A percentile compares a stretch with the other conserved stretches of the same genome.
These are phyloP conservation scores for Thinopyrum elongatum DNA, from an alignment of 176 grass and related monocot species.

Conservation along the genomic window DNA sequence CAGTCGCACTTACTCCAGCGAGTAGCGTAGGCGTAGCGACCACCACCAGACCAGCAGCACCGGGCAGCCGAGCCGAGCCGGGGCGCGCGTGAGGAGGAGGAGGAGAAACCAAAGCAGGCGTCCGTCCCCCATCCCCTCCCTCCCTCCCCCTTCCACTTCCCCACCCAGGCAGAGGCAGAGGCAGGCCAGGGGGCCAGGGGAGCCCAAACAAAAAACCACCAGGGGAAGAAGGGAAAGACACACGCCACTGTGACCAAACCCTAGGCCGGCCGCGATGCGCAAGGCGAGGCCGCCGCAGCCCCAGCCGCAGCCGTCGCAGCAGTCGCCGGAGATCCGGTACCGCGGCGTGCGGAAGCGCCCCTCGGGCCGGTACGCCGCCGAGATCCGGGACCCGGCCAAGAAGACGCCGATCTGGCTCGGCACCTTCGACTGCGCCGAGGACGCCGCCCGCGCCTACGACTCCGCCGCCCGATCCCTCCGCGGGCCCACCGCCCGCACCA, in stretches of 20 bases:
- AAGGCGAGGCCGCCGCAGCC: constrained; percentile 31
- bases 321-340: constrained; percentile 65
- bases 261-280: constrained; percentile 35
- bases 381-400: constrained; percentile 84
- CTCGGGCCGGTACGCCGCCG: constrained; percentile 75
- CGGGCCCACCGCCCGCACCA: constrained; percentile 61
- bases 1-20: too few relatives aligned
- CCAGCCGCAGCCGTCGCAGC: constrained; percentile 3
- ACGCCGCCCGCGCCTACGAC: constrained; percentile 84
- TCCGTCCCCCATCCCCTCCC: neutral
- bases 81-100: too few relatives aligned
- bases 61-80: too few relatives aligned
- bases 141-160: too few relatives aligned
- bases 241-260: neutral
- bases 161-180: too few relatives aligned
- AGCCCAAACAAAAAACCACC: neutral
- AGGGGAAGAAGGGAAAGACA: neutral
- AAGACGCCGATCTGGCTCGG: constrained; percentile 83
- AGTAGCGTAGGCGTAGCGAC: neutral
- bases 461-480: constrained; percentile 58
- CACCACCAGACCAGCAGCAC: neutral
- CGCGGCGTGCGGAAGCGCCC: constrained; percentile 70
- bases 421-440: constrained; percentile 82
- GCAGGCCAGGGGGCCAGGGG: too few relatives aligned
- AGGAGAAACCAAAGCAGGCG: constrained; percentile 28